Evolutionary conservation across 352 stramenopile species (phyloP).

Genomic region (Peronosclerospora sorghi): DNA sequence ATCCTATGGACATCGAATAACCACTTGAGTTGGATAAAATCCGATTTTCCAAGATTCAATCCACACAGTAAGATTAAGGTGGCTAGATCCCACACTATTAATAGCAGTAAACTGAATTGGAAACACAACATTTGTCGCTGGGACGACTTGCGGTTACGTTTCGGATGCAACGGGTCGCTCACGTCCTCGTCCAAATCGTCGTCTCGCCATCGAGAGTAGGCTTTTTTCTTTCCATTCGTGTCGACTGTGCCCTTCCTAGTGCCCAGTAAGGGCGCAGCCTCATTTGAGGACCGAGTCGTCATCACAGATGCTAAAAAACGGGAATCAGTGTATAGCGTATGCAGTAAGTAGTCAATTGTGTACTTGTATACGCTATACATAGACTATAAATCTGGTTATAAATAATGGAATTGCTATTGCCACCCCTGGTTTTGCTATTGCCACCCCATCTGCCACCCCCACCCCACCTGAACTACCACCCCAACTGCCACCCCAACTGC

Average conservation of each 20-base stretch:
- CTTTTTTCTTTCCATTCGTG: constrained; percentile 25
- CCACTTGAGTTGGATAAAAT: constrained; percentile 32
- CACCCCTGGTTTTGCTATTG: too few species aligned
- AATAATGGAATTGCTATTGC: too few species aligned
- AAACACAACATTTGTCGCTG: constrained; percentile 52
- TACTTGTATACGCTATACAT: too few species aligned
- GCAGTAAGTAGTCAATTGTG: too few species aligned
- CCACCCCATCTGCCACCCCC: too few species aligned
- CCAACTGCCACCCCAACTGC: too few species aligned
- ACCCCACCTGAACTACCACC: too few species aligned
- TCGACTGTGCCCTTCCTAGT: constrained; percentile 6
- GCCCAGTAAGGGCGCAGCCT: constrained; percentile 31
- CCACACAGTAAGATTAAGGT: constrained; percentile 39
- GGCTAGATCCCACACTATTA: constrained; percentile 40
- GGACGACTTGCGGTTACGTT: constrained; percentile 15
- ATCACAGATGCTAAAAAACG: too few species aligned
- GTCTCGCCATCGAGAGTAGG: constrained; percentile 40
- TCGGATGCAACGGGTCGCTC: constrained; percentile 5
- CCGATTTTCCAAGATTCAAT: constrained; percentile 32
- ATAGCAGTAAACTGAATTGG: constrained; percentile 53
- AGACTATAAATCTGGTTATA: too few species aligned
- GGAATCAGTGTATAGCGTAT: too few species aligned
- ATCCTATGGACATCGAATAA: constrained; percentile 29
- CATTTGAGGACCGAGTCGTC: constrained; percentile 2
- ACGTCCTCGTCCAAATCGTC: constrained; percentile 18